phyloP scores from a whole-genome alignment of 2,329 filamentous ascomycete genomes.

The Claviceps arundinis region DNA sequence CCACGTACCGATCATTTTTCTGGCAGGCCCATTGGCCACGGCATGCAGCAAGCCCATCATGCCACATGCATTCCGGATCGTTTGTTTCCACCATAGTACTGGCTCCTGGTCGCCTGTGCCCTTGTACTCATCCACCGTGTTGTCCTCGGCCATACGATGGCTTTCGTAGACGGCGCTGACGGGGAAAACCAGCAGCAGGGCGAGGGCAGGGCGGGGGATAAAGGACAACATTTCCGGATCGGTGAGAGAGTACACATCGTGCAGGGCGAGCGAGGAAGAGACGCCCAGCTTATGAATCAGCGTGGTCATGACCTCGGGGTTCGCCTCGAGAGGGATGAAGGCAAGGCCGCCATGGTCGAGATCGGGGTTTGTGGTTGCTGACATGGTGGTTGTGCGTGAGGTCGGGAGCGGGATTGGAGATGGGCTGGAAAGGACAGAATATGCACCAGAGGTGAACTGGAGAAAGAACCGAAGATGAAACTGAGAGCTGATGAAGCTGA shows the following conservation, averaged over 20 bases:
- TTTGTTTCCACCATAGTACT: slow-evolving; percentile 90
- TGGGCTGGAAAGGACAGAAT: not conserved
- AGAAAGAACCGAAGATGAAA: no score
- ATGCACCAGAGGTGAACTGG: not conserved
- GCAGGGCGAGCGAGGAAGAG: slow-evolving; percentile 59
- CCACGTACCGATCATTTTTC: slow-evolving; percentile 42
- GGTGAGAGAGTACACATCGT: slow-evolving; percentile 85
- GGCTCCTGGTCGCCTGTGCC: slow-evolving; percentile 57
- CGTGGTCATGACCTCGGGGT: slow-evolving; percentile 76
- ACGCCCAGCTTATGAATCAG: slow-evolving; percentile 78
- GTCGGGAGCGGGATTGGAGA: not conserved
- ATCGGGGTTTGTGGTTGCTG: slow-evolving; percentile 25
- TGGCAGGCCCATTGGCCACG: slow-evolving; percentile 61
- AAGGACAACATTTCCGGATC: slow-evolving; percentile 76
- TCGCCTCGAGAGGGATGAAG: slow-evolving; percentile 54
- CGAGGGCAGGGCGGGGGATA: slow-evolving; percentile 76
- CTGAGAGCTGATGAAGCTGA: no score
- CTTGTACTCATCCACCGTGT: slow-evolving; percentile 45
- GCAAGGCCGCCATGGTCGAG: slow-evolving; percentile 25
- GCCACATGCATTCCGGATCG: slow-evolving; percentile 85
- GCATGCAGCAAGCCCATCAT: slow-evolving; percentile 80
- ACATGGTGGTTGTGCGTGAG: slow-evolving; percentile 15
- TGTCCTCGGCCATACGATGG: slow-evolving; percentile 63
- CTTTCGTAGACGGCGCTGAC: slow-evolving; percentile 67
- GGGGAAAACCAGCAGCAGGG: slow-evolving; percentile 86